phyloP scores from a whole-genome alignment of 768 basidiomycete genomes.

The Leccinum ochraceum region DNA sequence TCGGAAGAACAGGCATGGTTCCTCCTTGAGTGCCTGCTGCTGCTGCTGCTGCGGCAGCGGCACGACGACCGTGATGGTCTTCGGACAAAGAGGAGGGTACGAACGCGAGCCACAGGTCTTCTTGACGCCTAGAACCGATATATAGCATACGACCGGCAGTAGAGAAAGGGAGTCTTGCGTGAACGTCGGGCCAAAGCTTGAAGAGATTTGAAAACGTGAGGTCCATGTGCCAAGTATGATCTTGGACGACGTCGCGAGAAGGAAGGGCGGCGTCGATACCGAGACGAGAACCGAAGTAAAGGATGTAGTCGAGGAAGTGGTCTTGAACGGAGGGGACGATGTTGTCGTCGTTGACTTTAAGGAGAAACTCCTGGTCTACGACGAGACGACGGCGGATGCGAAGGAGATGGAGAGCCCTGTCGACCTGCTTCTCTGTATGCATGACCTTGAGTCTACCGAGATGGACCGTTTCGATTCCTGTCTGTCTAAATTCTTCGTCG shows the following conservation, averaged over 20 bases:
- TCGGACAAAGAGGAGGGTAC: not conserved
- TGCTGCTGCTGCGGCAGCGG: not conserved
- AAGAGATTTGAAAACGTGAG: not conserved
- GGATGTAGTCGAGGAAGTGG: not conserved
- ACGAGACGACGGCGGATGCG: not conserved
- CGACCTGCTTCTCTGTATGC: not conserved
- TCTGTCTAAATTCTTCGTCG: not conserved
- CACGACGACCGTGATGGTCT: not conserved
- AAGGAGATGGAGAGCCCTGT: not conserved
- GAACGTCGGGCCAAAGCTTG: not conserved
- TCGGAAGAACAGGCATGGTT: not conserved
- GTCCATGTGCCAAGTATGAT: not conserved
- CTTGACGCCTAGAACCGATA: not conserved
- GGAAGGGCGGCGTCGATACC: not conserved
- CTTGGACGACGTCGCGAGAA: not conserved
- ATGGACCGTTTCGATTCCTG: not conserved
- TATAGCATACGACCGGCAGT: not conserved
- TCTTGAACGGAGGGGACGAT: not conserved
- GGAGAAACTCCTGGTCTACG: not conserved
- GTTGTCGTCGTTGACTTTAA: not conserved
- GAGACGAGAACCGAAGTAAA: not conserved
- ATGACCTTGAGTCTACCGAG: not conserved
- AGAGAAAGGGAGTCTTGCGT: not conserved
- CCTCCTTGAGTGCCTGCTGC: no score
- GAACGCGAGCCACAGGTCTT: not conserved